Base-by-base conservation (phyloP, 345 rosid species). In the Camelina neglecta region DNA sequence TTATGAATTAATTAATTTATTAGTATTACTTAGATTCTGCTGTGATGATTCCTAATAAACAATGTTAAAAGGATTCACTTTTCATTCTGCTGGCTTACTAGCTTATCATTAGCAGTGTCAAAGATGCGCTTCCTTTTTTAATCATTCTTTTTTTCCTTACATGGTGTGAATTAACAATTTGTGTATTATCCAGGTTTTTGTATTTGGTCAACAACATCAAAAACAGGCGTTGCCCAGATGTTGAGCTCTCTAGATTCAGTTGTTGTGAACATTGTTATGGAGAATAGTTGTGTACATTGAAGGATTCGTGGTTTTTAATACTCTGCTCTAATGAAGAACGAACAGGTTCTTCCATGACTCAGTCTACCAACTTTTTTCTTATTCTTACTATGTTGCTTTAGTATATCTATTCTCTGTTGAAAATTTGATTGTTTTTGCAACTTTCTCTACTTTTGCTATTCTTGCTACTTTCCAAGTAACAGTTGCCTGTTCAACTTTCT, bases 251-350 rank as follows among this genome's bases (percentile, higher is more conserved):
- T 57, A 0, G 56, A 44, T 8, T 44, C 10, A 11, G 4, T 60
- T 68, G 62, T 51, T 39, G 50, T 76, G 49, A 60, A 60, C 69
- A 18, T 63, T 70, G 45, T 18, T 24, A 69, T 35, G 65, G 35
- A 69, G 65, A 62, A 11, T 54, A 69, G 1, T 63, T 70, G 35
- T 55, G 31, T 4, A 29, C 24, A 16, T 20, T 63, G 45, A 76
- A 76, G 53, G 60, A 67, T 35, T 60, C 51, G 0, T 47, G 58
- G 44, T 62, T 69, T 65, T 33, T 47, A 23, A 29, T 24, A 64
- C 9, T 63, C 44, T 63, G 53, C 65, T 58, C 63, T 59, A 31
- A 77, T 78, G 81, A 78, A 60, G 77, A 72, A 72, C 73, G 69
- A 15, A 18, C 76, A 77, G 81, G 81, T 77, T 71, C 24, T 16